Percentiles rank a stretch among this genome's conserved stretches.
phyloP scores from a whole-genome alignment of 2,329 filamentous ascomycete genomes.

The Ophiostoma triangulosporum region DNA sequence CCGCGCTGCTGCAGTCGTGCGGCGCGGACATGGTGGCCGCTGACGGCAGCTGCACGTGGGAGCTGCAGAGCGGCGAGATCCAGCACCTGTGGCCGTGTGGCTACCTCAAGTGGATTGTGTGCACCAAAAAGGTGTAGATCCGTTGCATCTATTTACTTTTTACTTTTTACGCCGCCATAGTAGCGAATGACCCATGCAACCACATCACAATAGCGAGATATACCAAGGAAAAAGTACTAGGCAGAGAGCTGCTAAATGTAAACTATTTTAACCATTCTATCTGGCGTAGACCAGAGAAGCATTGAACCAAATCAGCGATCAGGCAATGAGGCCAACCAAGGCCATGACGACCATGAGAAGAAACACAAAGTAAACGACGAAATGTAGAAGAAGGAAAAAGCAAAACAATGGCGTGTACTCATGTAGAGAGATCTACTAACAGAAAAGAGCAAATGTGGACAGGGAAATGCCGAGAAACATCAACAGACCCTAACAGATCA shows the following conservation, averaged over 20 bases:
- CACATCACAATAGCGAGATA: too few relatives aligned
- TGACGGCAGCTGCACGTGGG: constrained; percentile 27
- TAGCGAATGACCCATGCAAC: background rate
- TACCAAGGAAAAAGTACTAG: background rate
- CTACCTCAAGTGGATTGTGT: constrained; percentile 38
- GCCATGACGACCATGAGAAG: background rate
- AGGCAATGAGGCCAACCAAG: background rate
- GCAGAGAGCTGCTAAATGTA: background rate
- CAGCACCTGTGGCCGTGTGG: constrained; percentile 37
- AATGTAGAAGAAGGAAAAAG: background rate
- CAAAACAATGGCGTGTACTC: background rate
- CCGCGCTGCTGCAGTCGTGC: constrained; percentile 41
- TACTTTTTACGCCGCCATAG: too few relatives aligned
- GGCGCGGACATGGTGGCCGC: constrained; percentile 23
- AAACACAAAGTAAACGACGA: background rate
- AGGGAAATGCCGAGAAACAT: too few relatives aligned
- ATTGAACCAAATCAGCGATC: background rate
- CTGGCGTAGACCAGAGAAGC: constrained; percentile 1
- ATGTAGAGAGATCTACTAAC: background rate
- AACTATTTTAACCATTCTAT: background rate
- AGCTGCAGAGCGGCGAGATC: constrained; percentile 32
- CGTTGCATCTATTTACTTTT: too few relatives aligned
- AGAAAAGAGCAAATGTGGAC: background rate
- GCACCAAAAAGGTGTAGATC: constrained; percentile 23
- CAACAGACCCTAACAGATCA: too few relatives aligned